phyloP scores from a whole-genome alignment of 2,329 filamentous ascomycete genomes.

The Juglanconis sp. region DNA sequence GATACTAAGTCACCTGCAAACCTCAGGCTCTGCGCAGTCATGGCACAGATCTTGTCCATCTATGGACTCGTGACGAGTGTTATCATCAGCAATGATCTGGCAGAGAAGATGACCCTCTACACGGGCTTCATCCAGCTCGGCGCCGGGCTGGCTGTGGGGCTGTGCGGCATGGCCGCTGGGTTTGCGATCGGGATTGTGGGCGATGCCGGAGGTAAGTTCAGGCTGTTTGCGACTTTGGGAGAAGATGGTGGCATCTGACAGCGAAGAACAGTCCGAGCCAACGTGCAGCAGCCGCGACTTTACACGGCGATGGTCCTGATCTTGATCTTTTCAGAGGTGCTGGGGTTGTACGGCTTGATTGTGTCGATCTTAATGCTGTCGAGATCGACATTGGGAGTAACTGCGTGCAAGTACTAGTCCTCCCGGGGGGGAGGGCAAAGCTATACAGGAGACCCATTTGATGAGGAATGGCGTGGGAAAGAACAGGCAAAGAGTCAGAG shows the following conservation, averaged over 20 bases:
- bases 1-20: neutral
- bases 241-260: neutral
- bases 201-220: conserved; percentile 59
- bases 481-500: too few relatives aligned
- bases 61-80: conserved; percentile 88
- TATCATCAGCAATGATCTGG: conserved; percentile 75
- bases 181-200: conserved; percentile 86
- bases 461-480: too few relatives aligned
- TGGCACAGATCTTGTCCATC: conserved; percentile 99
- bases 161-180: conserved; percentile 77
- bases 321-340: conserved; percentile 98
- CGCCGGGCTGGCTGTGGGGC: conserved; percentile 76
- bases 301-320: conserved; percentile 98
- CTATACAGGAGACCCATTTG: too few relatives aligned
- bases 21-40: conserved; percentile 59
- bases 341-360: conserved; percentile 97
- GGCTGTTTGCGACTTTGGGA: neutral
- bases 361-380: conserved; percentile 86
- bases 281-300: conserved; percentile 76
- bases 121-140: conserved; percentile 83
- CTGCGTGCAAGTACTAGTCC: neutral
- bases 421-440: neutral
- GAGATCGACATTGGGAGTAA: conserved; percentile 3
- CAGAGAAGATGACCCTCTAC: conserved; percentile 67
- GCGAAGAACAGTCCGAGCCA: conserved; percentile 63